Base-by-base conservation (phyloP, 2,329 filamentous ascomycete genomes). In the Myriosclerotinia curreyana region DNA sequence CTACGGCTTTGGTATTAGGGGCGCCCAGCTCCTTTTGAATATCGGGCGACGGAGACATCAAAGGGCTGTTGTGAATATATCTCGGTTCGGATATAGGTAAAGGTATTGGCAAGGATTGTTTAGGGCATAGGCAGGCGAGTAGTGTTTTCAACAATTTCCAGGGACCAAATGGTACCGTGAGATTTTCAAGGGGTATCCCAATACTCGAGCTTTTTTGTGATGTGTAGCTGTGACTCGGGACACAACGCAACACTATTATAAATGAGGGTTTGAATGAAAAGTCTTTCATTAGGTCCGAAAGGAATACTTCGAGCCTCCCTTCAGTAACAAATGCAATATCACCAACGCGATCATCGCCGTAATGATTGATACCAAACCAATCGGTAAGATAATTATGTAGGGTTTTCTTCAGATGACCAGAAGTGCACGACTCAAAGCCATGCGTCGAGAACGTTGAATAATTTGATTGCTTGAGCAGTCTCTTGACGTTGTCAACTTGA, bases 71-170 rank as follows among this genome's bases (percentile, higher is more conserved):
- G 31, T 46, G 48, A 46, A 34, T 7, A 36, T 12, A 8, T 25
- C 25, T 48, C 12, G 34, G n/a, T 22, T 59, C 42, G 31, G 14
- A 3, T 38, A 17, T 7, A 25, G 42, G 7, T 15, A 15, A 6
- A 11, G 31, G 5, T 11, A 5, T 46, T 36, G 36, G 40, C 14
- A 17, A 38, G 38, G 20, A 4, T 28, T 22, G 42, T 22, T 53
- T 44, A 62, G 68, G 14, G 59, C 31, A 62, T 48, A 56, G 14
- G 12, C 50, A 62, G 40, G 40, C 31, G n/a, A 56, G 22, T 31
- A 63, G 38, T 17, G 60, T 56, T 49, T 63, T 63, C 34, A 56
- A n/a, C 20, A 63, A 28, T 28, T 63, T 63, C 40, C 52, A 63
- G 6, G 60, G 60, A 20, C 60, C 60, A 38, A 63, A 63, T 5